A percentile compares a stretch with the other conserved stretches of the same genome.
Conservation (phyloP, 768 basidiomycete species). For the Termitomyces sp. region DNA sequence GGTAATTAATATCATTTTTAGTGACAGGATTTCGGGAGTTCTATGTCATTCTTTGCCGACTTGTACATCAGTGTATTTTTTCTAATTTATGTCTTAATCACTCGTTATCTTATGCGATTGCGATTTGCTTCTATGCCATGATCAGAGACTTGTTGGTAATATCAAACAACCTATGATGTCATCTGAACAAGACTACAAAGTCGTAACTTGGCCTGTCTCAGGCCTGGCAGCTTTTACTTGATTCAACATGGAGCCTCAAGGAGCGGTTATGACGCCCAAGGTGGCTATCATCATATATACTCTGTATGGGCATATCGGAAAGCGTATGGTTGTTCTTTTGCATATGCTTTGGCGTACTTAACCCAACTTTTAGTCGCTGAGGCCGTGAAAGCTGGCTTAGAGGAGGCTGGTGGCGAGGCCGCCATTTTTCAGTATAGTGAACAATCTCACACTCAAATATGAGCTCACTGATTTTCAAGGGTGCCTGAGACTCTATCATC, state of each 20-base stretch:
- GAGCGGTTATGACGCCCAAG: slow-evolving; percentile 34
- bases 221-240: neutral
- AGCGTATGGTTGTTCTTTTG: slow-evolving; percentile 37
- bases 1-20: neutral
- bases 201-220: neutral
- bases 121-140: neutral
- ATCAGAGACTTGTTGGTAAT: neutral
- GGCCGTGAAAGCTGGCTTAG: slow-evolving; percentile 41
- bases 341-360: neutral
- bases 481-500: slow-evolving; percentile 73
- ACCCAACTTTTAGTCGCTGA: slow-evolving; percentile 48
- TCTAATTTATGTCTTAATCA: slow-evolving; percentile 18
- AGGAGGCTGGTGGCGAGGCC: slow-evolving; percentile 41
- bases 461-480: slow-evolving; percentile 25
- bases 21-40: slow-evolving; percentile 1
- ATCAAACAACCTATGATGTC: slow-evolving; percentile 1
- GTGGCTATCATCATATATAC: slow-evolving; percentile 72
- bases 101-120: neutral
- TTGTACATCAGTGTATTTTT: slow-evolving; percentile 32
- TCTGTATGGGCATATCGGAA: slow-evolving; percentile 68
- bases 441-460: neutral
- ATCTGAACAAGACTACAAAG: neutral
- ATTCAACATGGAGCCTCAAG: neutral
- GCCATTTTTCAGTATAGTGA: slow-evolving; percentile 40
- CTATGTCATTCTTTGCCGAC: slow-evolving; percentile 16